phyloP scores from a whole-genome alignment of 2,329 filamentous ascomycete genomes.

The Aspergillus candidus region DNA sequence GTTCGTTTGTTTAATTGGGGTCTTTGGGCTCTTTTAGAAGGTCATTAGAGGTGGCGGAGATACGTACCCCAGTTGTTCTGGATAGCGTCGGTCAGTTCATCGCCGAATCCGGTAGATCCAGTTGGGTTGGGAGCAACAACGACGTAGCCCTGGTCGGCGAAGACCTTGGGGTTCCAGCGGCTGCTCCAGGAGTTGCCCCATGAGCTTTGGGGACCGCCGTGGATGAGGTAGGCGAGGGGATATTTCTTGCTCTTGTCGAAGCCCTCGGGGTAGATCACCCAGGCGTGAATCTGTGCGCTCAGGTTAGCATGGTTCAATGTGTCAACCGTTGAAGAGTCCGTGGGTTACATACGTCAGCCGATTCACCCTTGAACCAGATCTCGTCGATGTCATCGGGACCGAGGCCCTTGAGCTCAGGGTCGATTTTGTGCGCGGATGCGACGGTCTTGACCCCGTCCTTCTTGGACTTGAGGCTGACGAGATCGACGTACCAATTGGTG shows the following conservation, averaged over 20 bases:
- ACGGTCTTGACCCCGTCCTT: slow-evolving; percentile 23
- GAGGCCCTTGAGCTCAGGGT: slow-evolving; percentile 32
- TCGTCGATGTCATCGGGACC: slow-evolving; percentile 31
- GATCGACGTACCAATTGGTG: slow-evolving; percentile 32
- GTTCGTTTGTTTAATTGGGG: neutral
- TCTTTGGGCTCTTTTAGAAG: too few relatives aligned
- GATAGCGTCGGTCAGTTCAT: slow-evolving; percentile 71
- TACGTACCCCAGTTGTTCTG: slow-evolving; percentile 68
- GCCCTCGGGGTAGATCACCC: slow-evolving; percentile 40
- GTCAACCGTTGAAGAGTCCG: too few relatives aligned
- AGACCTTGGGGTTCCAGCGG: slow-evolving; percentile 79
- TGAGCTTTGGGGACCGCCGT: slow-evolving; percentile 74
- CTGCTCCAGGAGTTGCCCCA: slow-evolving; percentile 74
- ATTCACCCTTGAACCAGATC: slow-evolving; percentile 34
- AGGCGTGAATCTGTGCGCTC: slow-evolving; percentile 31
- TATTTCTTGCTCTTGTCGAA: slow-evolving; percentile 69
- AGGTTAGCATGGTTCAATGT: slow-evolving; percentile 6
- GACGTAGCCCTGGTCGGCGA: slow-evolving; percentile 81
- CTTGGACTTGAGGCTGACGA: slow-evolving; percentile 24
- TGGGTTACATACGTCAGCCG: slow-evolving; percentile 25
- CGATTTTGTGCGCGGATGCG: slow-evolving; percentile 35
- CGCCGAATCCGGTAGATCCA: slow-evolving; percentile 75
- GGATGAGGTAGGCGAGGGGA: slow-evolving; percentile 71
- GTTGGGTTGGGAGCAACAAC: slow-evolving; percentile 78
- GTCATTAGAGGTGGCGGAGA: neutral